These are phyloP conservation scores for Aspergillus sp. DNA, from an alignment of 2,329 filamentous ascomycete species.

Conservation along the genomic window DNA sequence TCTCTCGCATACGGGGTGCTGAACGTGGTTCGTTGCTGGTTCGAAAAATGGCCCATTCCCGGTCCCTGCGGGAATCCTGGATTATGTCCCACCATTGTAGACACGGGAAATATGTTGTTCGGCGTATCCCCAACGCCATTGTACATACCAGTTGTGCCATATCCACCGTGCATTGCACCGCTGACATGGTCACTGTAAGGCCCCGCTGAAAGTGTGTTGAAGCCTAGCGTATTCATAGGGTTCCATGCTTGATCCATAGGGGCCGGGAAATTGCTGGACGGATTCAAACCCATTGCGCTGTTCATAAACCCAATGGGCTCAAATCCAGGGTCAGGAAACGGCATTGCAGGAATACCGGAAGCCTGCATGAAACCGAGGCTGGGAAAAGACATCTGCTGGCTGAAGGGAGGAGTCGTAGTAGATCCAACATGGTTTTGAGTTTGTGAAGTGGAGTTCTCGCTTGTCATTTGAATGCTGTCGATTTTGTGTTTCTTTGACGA, in stretches of 20 bases:
- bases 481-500: slow-evolving; percentile 46
- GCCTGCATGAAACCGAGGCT: slow-evolving; percentile 33
- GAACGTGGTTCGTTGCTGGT: slow-evolving; percentile 58
- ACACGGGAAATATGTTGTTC: slow-evolving; percentile 41
- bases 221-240: slow-evolving; percentile 47
- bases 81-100: slow-evolving; percentile 29
- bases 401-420: slow-evolving; percentile 27
- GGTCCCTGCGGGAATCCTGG: slow-evolving; percentile 31
- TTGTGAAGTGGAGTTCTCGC: slow-evolving; percentile 13
- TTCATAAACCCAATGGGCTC: slow-evolving; percentile 39
- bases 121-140: slow-evolving; percentile 29
- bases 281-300: slow-evolving; percentile 40
- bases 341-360: slow-evolving; percentile 30
- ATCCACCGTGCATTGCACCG: slow-evolving; percentile 33
- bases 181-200: slow-evolving; percentile 36
- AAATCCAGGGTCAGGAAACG: slow-evolving; percentile 36
- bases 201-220: slow-evolving; percentile 33
- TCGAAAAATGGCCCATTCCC: slow-evolving; percentile 50
- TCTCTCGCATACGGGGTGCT: slow-evolving; percentile 58
- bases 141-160: slow-evolving; percentile 35
- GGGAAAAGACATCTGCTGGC: slow-evolving; percentile 37
- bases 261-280: slow-evolving; percentile 31
- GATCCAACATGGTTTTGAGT: slow-evolving; percentile 16
- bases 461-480: slow-evolving; percentile 30
- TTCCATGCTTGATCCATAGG: slow-evolving; percentile 39